phyloP scores from a whole-genome alignment of 2,329 filamentous ascomycete genomes.

The Aspergillus niger region DNA sequence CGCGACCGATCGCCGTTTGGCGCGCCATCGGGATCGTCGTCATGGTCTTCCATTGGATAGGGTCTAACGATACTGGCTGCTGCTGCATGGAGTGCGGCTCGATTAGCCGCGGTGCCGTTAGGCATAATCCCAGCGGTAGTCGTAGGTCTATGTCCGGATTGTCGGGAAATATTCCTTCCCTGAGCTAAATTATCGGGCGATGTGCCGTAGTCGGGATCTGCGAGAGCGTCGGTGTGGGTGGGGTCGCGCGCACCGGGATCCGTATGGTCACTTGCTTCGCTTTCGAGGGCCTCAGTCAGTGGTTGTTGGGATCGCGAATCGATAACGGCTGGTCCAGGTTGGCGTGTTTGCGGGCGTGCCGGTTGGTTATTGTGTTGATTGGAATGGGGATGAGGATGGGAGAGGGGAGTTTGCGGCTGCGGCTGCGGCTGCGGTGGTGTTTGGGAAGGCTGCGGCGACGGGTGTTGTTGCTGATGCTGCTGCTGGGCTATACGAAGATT shows the following conservation, averaged over 20 bases:
- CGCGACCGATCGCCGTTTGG: slow-evolving; percentile 23
- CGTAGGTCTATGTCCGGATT: background rate
- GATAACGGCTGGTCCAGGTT: background rate
- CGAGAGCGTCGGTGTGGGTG: slow-evolving; percentile 1
- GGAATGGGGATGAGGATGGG: background rate
- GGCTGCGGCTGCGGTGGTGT: slow-evolving; percentile 9
- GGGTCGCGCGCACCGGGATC: background rate
- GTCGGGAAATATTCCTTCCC: background rate
- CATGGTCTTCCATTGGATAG: background rate
- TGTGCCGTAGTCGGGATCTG: background rate
- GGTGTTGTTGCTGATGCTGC: slow-evolving; percentile 7
- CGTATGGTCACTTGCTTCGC: slow-evolving; percentile 1
- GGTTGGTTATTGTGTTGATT: background rate
- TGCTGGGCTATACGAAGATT: slow-evolving; percentile 20
- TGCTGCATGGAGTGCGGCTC: background rate
- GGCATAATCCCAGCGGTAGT: background rate
- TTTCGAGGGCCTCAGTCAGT: background rate
- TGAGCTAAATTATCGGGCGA: background rate
- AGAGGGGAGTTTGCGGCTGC: background rate
- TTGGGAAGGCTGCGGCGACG: slow-evolving; percentile 1
- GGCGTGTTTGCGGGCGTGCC: slow-evolving; percentile 7
- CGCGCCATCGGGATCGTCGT: background rate
- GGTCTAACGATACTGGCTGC: background rate
- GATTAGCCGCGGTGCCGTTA: background rate
- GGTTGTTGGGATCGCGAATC: background rate